A percentile compares a stretch with the other conserved stretches of the same genome.
Evolutionary conservation across 495 filamentous ascomycete species (phyloP).

Genomic region (Penicillium cinerascens): DNA sequence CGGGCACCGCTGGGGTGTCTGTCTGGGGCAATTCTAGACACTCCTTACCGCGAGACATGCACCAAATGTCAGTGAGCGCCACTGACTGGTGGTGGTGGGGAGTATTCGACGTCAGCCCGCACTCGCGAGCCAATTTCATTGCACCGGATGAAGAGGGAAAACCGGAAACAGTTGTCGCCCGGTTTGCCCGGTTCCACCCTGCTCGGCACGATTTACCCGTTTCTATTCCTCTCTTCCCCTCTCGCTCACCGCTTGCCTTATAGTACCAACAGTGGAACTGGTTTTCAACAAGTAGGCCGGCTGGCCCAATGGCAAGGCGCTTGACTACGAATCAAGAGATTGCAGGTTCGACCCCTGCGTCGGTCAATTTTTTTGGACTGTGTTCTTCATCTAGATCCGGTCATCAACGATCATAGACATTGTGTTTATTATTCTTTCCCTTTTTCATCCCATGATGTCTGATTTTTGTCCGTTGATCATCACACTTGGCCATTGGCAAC

Average conservation of each 20-base stretch:
- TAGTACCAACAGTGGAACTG: neutral
- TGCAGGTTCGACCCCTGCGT: slow-evolving; percentile 48
- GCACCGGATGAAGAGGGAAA: slow-evolving; percentile 5
- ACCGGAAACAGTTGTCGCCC: neutral
- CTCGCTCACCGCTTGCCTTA: neutral
- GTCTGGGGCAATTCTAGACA: neutral
- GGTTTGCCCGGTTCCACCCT: neutral
- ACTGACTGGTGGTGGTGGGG: neutral
- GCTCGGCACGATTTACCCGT: neutral
- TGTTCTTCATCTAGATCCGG: neutral
- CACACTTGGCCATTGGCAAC: neutral
- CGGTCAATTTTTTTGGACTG: slow-evolving; percentile 31
- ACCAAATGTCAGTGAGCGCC: too few species aligned
- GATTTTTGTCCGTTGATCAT: neutral
- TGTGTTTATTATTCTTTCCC: slow-evolving; percentile 1
- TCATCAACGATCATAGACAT: too few species aligned
- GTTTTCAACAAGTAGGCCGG: slow-evolving; percentile 24
- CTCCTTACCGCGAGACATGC: neutral
- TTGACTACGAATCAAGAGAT: slow-evolving; percentile 71
- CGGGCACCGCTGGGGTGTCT: neutral
- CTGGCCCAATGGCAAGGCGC: slow-evolving; percentile 70
- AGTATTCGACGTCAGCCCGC: slow-evolving; percentile 3
- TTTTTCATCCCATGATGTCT: neutral
- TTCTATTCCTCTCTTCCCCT: neutral
- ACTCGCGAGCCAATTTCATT: neutral